These are phyloP conservation scores for Chiua sp. DNA, from an alignment of 1,284 basidiomycete species.

Conservation along the genomic window DNA sequence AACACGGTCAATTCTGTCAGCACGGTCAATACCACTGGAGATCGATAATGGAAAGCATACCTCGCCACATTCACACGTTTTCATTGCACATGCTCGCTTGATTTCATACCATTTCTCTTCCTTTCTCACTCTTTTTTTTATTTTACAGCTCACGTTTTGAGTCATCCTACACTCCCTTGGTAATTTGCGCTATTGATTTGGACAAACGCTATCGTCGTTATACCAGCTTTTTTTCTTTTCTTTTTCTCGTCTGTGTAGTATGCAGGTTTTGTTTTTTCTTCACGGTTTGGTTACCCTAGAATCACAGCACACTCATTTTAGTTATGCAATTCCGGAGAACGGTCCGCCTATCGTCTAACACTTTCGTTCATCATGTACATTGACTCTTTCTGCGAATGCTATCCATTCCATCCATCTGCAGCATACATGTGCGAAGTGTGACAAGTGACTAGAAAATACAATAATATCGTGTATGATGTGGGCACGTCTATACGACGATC, in stretches of 20 bases:
- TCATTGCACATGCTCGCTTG: conserved; percentile 11
- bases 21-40: conserved; percentile 23
- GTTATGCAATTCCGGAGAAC: conserved; percentile 18
- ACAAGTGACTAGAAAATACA: not conserved
- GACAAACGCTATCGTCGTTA: conserved; percentile 16
- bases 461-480: too few relatives aligned
- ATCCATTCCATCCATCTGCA: conserved; percentile 14
- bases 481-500: conserved; percentile 48
- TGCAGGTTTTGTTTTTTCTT: conserved; percentile 5
- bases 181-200: conserved; percentile 36
- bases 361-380: conserved; percentile 31
- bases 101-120: not conserved
- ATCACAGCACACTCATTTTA: conserved; percentile 22
- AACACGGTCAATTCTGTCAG: conserved; percentile 30
- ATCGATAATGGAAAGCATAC: conserved; percentile 26
- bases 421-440: not conserved
- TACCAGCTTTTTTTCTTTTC: conserved; percentile 4
- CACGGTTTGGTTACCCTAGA: conserved; percentile 9
- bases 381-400: conserved; percentile 20
- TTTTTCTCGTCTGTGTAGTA: conserved; percentile 18
- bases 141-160: conserved; percentile 22
- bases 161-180: conserved; percentile 35
- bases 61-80: not conserved
- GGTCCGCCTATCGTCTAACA: conserved; percentile 26
- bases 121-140: conserved; percentile 2